phyloP scores from a whole-genome alignment of 2,329 filamentous ascomycete genomes.

The Hypoxylon sp. region DNA sequence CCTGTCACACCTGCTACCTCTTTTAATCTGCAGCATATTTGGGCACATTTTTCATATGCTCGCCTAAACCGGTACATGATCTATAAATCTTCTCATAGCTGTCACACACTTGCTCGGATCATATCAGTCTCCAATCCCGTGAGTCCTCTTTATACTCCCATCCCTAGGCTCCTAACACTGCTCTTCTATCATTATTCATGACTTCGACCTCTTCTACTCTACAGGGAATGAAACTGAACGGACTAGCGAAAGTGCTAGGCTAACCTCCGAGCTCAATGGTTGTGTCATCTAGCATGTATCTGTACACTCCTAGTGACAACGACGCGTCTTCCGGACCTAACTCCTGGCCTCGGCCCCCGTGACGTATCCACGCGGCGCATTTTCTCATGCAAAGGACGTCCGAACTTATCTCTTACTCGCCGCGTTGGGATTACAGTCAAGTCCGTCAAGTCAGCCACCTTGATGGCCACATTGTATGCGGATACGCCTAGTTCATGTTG shows the following conservation, averaged over 20 bases:
- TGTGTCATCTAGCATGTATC: background rate
- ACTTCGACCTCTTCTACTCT: background rate
- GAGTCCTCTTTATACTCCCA: background rate
- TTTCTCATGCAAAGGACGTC: background rate
- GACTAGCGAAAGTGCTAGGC: background rate
- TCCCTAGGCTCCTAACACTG: background rate
- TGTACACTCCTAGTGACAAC: background rate
- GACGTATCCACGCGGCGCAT: background rate
- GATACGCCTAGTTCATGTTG: background rate
- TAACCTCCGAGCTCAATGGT: background rate
- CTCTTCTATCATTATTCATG: background rate
- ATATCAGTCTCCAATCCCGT: background rate
- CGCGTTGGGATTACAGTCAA: background rate
- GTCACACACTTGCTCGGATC: background rate
- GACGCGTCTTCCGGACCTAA: background rate
- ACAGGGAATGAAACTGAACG: background rate
- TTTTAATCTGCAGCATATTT: background rate
- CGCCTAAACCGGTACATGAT: background rate
- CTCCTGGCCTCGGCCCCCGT: background rate
- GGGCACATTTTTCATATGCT: background rate
- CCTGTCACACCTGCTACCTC: background rate
- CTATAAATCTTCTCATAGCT: background rate
- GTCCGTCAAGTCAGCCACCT: background rate
- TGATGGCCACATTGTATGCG: background rate
- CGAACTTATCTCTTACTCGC: background rate